Evolutionary conservation across 805 yeast species (phyloP).

Genomic region (Sugiyamaella mastotermitis): DNA sequence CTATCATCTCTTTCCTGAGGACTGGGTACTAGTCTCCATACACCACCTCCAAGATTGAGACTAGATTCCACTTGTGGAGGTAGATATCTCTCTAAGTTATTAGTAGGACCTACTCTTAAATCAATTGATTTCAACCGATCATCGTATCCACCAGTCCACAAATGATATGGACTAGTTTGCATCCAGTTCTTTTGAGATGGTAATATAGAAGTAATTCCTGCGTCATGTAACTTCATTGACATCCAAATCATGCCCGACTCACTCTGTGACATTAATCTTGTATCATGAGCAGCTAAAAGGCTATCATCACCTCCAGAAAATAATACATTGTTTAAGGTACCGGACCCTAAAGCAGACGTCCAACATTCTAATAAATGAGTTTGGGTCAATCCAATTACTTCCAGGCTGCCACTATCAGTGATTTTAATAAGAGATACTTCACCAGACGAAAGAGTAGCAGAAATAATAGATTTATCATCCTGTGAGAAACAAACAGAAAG

Average conservation of each 20-base stretch:
- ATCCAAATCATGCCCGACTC: constrained; percentile 23
- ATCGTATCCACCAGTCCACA: constrained; percentile 92
- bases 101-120: constrained; percentile 46
- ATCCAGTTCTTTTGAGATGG: constrained; percentile 43
- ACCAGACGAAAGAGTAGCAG: constrained; percentile 68
- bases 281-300: constrained; percentile 66
- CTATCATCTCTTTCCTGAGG: constrained; percentile 36
- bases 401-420: constrained; percentile 20
- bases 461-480: constrained; percentile 30
- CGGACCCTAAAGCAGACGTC: constrained; percentile 64
- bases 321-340: constrained; percentile 43
- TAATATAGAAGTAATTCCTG: constrained; percentile 85
- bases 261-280: constrained; percentile 32
- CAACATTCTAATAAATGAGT: constrained; percentile 78
- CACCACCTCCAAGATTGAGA: constrained; percentile 80
- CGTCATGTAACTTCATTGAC: constrained; percentile 60
- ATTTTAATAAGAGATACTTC: constrained; percentile 41
- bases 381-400: constrained; percentile 28
- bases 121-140: constrained; percentile 69
- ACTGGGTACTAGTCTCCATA: constrained; percentile 81
- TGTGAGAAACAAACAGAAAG: constrained; percentile 63
- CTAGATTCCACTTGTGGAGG: constrained; percentile 42
- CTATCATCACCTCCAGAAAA: constrained; percentile 89
- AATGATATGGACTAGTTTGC: constrained; percentile 33
- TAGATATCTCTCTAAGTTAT: constrained; percentile 36